Evolutionary conservation across 331 rosid genomes (phyloP), one percentile per base, ranked within the genome.

Genomic region (Prunus yedoensis): DNA sequence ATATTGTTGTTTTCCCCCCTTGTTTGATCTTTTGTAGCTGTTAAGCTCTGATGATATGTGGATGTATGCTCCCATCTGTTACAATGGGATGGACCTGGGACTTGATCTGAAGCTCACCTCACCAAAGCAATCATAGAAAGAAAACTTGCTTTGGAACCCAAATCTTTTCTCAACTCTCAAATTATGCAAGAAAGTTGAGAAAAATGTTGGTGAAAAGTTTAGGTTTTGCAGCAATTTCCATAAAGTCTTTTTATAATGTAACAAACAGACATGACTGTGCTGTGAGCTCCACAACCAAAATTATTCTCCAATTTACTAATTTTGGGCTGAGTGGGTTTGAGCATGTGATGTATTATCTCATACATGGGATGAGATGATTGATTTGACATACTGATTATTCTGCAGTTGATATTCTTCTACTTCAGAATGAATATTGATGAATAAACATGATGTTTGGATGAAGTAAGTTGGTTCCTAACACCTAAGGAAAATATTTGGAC

Each of bases 11-110:
- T 72, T 78, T 1, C 11, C 50, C 25, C 28, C 41, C 27, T 72
- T 78, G 47, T 59, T 47, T 38, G 43, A 38, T 38, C 62, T 80
- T 66, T 75, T 75, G 85, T 78, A 94, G 98, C 78, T 94, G 71
- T 68, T 94, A 68, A 94, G 95, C 83, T 94, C 96, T 18, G 93
- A 89, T 23, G 95, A 94, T 60, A 15, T 81, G 51, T 94, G 97
- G 98, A 94, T 90, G 95, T 90, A 94, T 45, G 95, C 98, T 81
- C 97, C 97, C 8, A 86, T 91, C 64, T 97, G 90, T 81, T 87
- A 82, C 87, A 91, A 85, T 76, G 97, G 96, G 71, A 86, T 83
- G 70, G 87, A 90, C 80, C 79, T 91, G 35, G 95, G 97, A 71
- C 81, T 87, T 76, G 93, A 86, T 63, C 80, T 79, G 83, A 82